These are phyloP conservation scores for Haematococcus lacustris DNA, from an alignment of 139 green algal species.

Conservation along the genomic window DNA sequence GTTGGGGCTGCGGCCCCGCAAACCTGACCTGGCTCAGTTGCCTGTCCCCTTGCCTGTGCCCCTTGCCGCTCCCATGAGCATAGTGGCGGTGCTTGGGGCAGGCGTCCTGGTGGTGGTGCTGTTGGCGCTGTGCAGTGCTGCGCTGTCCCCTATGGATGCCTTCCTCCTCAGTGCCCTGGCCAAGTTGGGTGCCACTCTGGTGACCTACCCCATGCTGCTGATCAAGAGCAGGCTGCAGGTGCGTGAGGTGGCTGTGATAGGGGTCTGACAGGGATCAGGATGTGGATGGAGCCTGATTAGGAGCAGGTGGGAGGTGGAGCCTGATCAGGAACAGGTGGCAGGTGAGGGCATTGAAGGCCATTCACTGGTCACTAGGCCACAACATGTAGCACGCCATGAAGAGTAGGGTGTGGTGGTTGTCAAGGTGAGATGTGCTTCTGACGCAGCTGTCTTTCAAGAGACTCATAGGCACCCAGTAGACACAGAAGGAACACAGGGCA, in stretches of 20 bases:
- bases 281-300: background rate
- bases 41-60: too few species aligned
- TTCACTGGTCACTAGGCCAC: background rate
- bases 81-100: too few species aligned
- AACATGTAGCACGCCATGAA: background rate
- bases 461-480: too few species aligned
- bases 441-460: background rate
- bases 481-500: too few species aligned
- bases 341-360: background rate
- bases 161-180: constrained; percentile 78
- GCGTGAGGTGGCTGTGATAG: background rate
- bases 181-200: constrained; percentile 87
- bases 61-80: too few species aligned
- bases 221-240: constrained; percentile 26
- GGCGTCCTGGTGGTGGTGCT: too few species aligned
- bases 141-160: constrained; percentile 45
- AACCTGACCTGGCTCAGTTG: too few species aligned
- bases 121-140: too few species aligned
- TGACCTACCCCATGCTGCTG: constrained; percentile 91
- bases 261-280: background rate
- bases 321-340: too few species aligned
- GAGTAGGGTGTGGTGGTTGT: background rate
- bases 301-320: too few species aligned
- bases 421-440: background rate
- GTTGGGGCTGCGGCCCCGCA: too few species aligned